Percentiles rank a stretch among this genome's conserved stretches.
phyloP scores from a whole-genome alignment of 1,284 basidiomycete genomes.

The Leccinum huronense region DNA sequence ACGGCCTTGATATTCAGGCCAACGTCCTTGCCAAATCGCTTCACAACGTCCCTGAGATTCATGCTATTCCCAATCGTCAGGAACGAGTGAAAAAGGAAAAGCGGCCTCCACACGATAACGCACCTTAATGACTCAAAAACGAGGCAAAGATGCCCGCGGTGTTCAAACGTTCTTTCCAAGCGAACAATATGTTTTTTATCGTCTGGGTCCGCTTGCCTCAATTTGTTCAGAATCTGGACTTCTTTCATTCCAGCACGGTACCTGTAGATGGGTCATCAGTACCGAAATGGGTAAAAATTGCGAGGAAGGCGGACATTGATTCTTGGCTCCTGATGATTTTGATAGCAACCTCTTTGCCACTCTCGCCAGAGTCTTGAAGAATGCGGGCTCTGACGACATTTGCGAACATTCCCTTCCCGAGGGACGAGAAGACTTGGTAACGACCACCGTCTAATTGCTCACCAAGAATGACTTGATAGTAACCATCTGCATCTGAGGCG shows the following conservation, averaged over 20 bases:
- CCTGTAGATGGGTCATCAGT: conserved; percentile 47
- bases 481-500: conserved; percentile 89
- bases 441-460: conserved; percentile 91
- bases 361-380: conserved; percentile 64
- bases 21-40: conserved; percentile 98
- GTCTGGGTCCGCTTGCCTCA: conserved; percentile 87
- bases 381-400: conserved; percentile 92
- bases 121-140: conserved; percentile 95
- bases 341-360: conserved; percentile 89
- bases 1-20: conserved; percentile 96
- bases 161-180: conserved; percentile 92
- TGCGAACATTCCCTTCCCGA: conserved; percentile 99
- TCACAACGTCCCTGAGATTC: conserved; percentile 97
- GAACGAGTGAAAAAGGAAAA: conserved; percentile 6
- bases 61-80: conserved; percentile 56
- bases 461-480: conserved; percentile 92
- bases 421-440: conserved; percentile 92
- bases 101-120: conserved; percentile 24
- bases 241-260: conserved; percentile 96
- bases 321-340: conserved; percentile 97
- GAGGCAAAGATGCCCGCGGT: conserved; percentile 93
- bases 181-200: conserved; percentile 96
- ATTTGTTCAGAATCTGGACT: conserved; percentile 82
- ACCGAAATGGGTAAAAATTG: conserved; percentile 6
- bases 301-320: conserved; percentile 73